Conservation (phyloP, 495 filamentous ascomycete species). For the Ramalina intermedia region DNA sequence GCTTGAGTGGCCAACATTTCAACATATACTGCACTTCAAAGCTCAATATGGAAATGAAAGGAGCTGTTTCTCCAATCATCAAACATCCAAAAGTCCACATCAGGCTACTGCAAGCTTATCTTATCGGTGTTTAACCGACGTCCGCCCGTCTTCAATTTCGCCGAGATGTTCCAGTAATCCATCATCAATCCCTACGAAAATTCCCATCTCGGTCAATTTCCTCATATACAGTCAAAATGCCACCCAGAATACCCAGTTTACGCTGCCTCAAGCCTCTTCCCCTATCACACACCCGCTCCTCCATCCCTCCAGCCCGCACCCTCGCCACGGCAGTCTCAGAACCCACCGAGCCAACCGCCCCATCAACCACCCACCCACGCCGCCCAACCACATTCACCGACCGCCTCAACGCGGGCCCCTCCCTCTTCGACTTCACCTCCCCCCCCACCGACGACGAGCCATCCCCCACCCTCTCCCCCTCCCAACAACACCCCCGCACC, state of each 20-base stretch:
- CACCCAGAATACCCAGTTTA: conserved; percentile 17
- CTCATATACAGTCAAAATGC: conserved; percentile 14
- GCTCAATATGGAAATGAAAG: too few species aligned
- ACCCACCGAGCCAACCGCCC: conserved; percentile 14
- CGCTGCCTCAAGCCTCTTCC: conserved; percentile 18
- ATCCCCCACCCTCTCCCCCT: conserved; percentile 30
- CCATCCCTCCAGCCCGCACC: conserved; percentile 11
- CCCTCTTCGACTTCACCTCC: conserved; percentile 62
- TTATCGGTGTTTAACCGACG: too few species aligned
- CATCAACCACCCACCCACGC: conserved; percentile 14
- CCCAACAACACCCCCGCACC: conserved; percentile 43
- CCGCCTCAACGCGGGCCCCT: conserved; percentile 63
- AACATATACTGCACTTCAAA: too few species aligned
- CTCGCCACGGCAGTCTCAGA: conserved; percentile 30
- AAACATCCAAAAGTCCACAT: too few species aligned
- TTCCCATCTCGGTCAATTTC: neutral
- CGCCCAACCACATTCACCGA: conserved; percentile 67
- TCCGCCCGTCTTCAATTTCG: too few species aligned
- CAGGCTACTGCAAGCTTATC: too few species aligned
- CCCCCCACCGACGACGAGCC: conserved; percentile 24
- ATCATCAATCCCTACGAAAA: neutral
- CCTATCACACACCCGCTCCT: conserved; percentile 5
- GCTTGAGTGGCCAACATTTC: neutral
- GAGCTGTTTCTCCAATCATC: too few species aligned
- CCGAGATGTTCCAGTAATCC: neutral